Base-by-base conservation (phyloP, 768 basidiomycete genomes). In the Rhizopogon vinicolor region DNA sequence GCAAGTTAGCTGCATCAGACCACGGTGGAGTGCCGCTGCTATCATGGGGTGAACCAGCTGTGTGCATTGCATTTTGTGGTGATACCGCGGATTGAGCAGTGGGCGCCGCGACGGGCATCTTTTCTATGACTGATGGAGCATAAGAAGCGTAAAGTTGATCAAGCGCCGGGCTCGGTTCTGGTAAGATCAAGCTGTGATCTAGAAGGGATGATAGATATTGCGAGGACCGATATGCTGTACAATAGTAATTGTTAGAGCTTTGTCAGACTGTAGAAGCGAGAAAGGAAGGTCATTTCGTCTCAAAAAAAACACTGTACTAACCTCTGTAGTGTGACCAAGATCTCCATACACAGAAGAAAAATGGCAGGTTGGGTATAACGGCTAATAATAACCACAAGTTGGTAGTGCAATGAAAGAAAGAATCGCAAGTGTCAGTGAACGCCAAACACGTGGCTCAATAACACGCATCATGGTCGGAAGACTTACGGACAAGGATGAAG, bases 321-420 rank as follows among this genome's bases (percentile, higher is more conserved):
- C 89, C 89, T 78, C 77, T 81, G 66, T 86, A 92, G 68, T 93
- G 90, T 41, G 85, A 86, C 89, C 89, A 93, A 42, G 88, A 84
- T 43, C 90, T 78, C 90, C 90, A 93, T 9, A 77, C 80, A 62
- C 88, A 91, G 70, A 89, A 93, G 74, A 93, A 90, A 67, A 93
- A 86, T 0, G 90, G 90, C 19, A 93, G 69, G 66, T 93, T 93
- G 31, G 90, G 91, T 69, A 92, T 82, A 43, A 92, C 65, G 25
- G 90, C 90, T 92, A 55, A 16, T 29, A 42, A 52, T 28, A 22
- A 42, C 40, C 28, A 13, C 16, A 28, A 37, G 52, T 33, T 1
- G 9, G 8, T n/a, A 10, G 35, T 37, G 35, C 13, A 37, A 50
- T 55, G 41, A 3, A 40, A 41, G n/a, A 33, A 25, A 42, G 12